A percentile compares a stretch with the other conserved stretches of the same genome.
Conservation (phyloP, 306 rosid genomes). For the Pterocarpus macrocarpus region DNA sequence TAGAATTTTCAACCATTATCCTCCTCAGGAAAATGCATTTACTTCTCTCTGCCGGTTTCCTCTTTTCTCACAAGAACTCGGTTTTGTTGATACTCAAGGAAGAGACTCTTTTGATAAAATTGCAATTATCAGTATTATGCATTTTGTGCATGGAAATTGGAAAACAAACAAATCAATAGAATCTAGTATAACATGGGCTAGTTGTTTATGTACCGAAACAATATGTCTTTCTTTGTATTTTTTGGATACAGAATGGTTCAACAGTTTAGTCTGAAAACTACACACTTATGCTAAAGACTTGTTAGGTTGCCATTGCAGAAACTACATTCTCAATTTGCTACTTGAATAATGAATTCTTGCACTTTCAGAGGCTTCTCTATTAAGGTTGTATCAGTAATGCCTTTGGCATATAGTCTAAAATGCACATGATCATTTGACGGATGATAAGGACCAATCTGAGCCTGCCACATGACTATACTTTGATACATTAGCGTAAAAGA, state of each 20-base stretch:
- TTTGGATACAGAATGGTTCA: neutral
- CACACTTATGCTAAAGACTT: no score
- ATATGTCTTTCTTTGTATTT: neutral
- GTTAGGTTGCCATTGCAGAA: slow-evolving; percentile 11
- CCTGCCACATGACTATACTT: neutral
- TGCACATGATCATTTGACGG: neutral
- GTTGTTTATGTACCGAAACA: neutral
- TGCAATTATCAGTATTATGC: neutral
- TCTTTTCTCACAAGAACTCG: neutral
- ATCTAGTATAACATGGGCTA: neutral
- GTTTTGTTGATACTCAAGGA: neutral
- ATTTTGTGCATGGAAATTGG: neutral
- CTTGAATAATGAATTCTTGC: slow-evolving; percentile 25
- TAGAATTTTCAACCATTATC: neutral
- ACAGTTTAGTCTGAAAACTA: neutral
- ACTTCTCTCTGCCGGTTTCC: neutral
- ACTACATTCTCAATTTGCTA: slow-evolving; percentile 3
- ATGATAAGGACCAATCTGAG: neutral
- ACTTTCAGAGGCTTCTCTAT: neutral
- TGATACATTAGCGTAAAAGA: neutral
- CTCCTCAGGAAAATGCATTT: neutral
- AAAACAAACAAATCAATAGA: neutral
- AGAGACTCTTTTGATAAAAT: neutral
- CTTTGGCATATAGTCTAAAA: neutral
- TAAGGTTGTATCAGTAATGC: neutral